Conservation (phyloP, 2,329 filamentous ascomycete genomes). For the Cladosporium austrohemisphaericum region DNA sequence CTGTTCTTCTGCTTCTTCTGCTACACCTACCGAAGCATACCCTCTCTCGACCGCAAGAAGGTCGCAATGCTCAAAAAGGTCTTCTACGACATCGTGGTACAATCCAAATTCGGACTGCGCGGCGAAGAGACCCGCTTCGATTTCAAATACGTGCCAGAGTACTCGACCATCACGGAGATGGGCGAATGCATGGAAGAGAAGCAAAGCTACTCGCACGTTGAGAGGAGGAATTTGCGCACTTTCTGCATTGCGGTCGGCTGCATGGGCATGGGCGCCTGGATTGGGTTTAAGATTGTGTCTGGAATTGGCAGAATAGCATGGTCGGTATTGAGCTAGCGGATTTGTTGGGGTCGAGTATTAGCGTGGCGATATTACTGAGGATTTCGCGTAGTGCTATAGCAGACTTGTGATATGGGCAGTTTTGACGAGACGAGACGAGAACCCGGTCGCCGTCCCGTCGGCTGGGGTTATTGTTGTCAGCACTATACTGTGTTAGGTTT, state of each 20-base stretch:
- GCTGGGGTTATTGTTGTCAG: too few species aligned
- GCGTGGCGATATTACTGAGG: too few species aligned
- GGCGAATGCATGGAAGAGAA: conserved; percentile 41
- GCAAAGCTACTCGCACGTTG: conserved; percentile 38
- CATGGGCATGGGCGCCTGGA: conserved; percentile 19
- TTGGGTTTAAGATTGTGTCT: conserved; percentile 21
- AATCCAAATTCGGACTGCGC: conserved; percentile 60
- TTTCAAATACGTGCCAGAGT: conserved; percentile 66
- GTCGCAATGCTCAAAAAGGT: conserved; percentile 50
- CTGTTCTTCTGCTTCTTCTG: conserved; percentile 58
- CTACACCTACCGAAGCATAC: conserved; percentile 51
- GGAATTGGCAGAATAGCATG: conserved; percentile 18
- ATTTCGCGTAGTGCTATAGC: background rate
- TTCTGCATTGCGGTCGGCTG: conserved; percentile 38
- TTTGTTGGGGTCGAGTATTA: too few species aligned
- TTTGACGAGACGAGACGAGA: too few species aligned
- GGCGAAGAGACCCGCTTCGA: conserved; percentile 61
- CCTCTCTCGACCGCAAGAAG: conserved; percentile 49
- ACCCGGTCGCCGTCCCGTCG: too few species aligned
- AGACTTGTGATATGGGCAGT: background rate
- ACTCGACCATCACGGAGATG: conserved; percentile 48
- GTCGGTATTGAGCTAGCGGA: conserved; percentile 13
- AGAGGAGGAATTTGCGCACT: conserved; percentile 47
- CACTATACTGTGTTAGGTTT: too few species aligned
- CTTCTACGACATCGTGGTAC: conserved; percentile 60